phyloP scores from a whole-genome alignment of 2,329 filamentous ascomycete species.

The Macrophomina phaseolina region DNA sequence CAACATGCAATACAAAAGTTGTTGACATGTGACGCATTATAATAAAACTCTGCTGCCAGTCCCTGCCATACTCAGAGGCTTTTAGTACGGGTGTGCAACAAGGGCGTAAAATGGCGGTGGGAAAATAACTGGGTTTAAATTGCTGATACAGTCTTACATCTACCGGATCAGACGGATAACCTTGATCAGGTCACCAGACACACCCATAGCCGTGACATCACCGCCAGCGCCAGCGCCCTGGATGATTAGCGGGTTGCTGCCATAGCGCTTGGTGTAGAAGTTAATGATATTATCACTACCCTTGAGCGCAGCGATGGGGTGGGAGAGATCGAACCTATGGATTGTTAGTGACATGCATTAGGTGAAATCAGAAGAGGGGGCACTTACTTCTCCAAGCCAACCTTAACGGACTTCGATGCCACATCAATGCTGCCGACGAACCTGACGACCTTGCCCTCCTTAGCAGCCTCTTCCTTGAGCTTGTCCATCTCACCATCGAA shows the following conservation, averaged over 20 bases:
- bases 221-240: slow-evolving; percentile 92
- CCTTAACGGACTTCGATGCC: slow-evolving; percentile 79
- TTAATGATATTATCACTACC: slow-evolving; percentile 99
- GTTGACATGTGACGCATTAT: no score
- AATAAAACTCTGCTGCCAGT: no score
- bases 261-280: slow-evolving; percentile 97
- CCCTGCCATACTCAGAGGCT: no score
- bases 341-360: slow-evolving; percentile 2
- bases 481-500: slow-evolving; percentile 92
- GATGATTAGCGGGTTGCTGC: slow-evolving; percentile 86
- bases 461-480: slow-evolving; percentile 82
- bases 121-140: background rate
- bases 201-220: slow-evolving; percentile 97
- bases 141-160: background rate
- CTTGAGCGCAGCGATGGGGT: slow-evolving; percentile 92
- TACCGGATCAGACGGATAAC: slow-evolving; percentile 57
- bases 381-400: slow-evolving; percentile 79
- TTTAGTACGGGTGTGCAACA: no score
- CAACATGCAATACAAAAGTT: no score
- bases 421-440: slow-evolving; percentile 96
- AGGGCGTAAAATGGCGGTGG: no score
- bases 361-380: background rate
- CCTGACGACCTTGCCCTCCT: slow-evolving; percentile 87
- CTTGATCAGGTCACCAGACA: slow-evolving; percentile 92
- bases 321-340: slow-evolving; percentile 68